Evolutionary conservation across 257 asterid genomes (phyloP), one percentile per base, ranked within the genome.

Genomic region (Oldenlandia corymbosa): DNA sequence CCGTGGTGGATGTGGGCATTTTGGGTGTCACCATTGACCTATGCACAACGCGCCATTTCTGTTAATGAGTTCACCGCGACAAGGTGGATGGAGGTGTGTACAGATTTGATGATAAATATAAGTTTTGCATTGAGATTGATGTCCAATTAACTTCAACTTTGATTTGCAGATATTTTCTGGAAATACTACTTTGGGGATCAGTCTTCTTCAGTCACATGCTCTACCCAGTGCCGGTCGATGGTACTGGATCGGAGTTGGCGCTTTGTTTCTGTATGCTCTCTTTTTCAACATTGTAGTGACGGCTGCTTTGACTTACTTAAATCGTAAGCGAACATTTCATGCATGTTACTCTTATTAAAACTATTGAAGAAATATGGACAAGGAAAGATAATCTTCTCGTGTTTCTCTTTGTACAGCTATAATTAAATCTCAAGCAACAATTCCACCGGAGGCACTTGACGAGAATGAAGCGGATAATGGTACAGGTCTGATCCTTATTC

Each of bases 1-100:
- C 93, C 90, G 56, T 90, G 96, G 97, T 90, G 96, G 97, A 58
- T 70, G 3, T 90, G 97, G 96, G 96, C 85, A 20, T 90, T 82
- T 79, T 90, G 97, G 97, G 71, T 82, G 36, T 90, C 97, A 32
- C 97, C 96, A 37, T 71, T 90, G 73, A 75, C 95, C 42, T 90
- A 87, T 39, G 97, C 82, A 27, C 96, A 90, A 73, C 83, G 93
- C 26, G 95, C 96, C 30, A 73, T 90, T 59, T 77, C 97, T 42
- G 87, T 90, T 56, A 90, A 90, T 49, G 97, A 90, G 69, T 87
- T 90, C 76, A 75, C 87, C 50, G 87, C 96, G 51, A 64, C 81
- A 45, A 81, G 96, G 80, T 90, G 97, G 97, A 80, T 13, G 79
- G 72, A 82, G 97, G 96, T 87, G 51, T 52, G 78, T 49, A 42